Evolutionary conservation across 106 monocot genomes (phyloP).

Genomic region (Triglochin maritima): DNA sequence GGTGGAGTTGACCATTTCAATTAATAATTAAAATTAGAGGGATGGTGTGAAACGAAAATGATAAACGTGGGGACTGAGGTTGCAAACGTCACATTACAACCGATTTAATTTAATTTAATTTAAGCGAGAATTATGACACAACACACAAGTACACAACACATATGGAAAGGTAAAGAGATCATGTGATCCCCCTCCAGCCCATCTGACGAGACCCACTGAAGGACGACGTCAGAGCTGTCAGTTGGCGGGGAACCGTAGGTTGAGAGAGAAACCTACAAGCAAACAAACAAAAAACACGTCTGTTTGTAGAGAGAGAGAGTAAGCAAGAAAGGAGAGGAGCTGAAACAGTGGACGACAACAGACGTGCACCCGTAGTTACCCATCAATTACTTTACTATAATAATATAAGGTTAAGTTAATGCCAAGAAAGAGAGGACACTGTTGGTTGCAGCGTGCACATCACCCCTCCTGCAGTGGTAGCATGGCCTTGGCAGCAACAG

Average conservation of each 20-base stretch:
- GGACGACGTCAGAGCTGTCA: slow-evolving; percentile 11
- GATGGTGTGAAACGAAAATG: no score
- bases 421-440: slow-evolving; percentile 6
- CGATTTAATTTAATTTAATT: no score
- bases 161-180: not conserved
- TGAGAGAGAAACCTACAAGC: slow-evolving; percentile 1
- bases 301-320: not conserved
- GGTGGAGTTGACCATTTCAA: no score
- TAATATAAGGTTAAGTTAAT: not conserved
- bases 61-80: no score
- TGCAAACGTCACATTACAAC: no score
- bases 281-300: not conserved
- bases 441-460: slow-evolving; percentile 2
- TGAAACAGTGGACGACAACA: not conserved
- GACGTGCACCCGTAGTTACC: not conserved
- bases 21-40: not conserved
- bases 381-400: not conserved
- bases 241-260: slow-evolving; percentile 14
- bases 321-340: not conserved
- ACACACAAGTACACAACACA: no score
- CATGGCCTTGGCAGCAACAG: not conserved
- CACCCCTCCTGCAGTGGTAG: not conserved
- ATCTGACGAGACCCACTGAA: slow-evolving; percentile 14
- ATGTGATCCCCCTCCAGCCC: slow-evolving; percentile 6
- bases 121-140: no score